Evolutionary conservation across 2,329 filamentous ascomycete genomes (phyloP).

Genomic region (Delphinella strobiligena): DNA sequence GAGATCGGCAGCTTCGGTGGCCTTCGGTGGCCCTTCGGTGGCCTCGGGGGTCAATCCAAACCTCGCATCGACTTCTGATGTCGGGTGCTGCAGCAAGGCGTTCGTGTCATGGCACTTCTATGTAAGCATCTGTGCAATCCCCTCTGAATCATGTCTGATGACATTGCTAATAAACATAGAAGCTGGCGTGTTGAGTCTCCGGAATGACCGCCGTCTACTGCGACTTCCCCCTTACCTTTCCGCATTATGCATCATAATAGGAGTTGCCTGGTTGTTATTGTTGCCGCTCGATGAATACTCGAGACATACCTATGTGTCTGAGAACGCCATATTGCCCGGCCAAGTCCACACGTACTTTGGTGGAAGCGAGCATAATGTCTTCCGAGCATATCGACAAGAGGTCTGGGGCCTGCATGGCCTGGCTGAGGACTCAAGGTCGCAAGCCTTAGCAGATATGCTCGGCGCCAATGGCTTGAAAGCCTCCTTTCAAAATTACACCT

Average conservation of each 20-base stretch:
- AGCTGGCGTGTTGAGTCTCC: constrained; percentile 54
- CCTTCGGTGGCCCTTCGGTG: too few species aligned
- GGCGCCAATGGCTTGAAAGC: constrained; percentile 73
- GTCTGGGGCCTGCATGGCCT: constrained; percentile 48
- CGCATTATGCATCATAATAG: constrained; percentile 69
- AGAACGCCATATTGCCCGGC: constrained; percentile 88
- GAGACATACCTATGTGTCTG: constrained; percentile 86
- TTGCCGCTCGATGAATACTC: constrained; percentile 87
- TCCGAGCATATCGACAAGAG: constrained; percentile 81
- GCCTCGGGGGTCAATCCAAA: too few species aligned
- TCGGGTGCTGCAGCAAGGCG: too few species aligned
- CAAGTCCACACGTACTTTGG: constrained; percentile 98
- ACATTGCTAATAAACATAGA: constrained; percentile 9
- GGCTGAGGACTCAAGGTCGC: constrained; percentile 37
- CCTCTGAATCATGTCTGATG: neutral
- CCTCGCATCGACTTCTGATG: too few species aligned
- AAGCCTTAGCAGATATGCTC: constrained; percentile 64
- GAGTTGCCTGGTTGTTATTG: constrained; percentile 78
- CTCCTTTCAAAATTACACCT: constrained; percentile 78
- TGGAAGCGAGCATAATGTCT: constrained; percentile 89
- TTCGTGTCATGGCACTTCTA: constrained; percentile 15
- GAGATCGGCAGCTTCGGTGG: too few species aligned
- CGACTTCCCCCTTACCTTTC: constrained; percentile 82
- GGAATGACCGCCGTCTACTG: constrained; percentile 69
- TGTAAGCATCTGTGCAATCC: constrained; percentile 4